Percentiles rank a stretch among this genome's conserved stretches.
phyloP scores from a whole-genome alignment of 495 filamentous ascomycete species.

The Penicillium paradoxum region DNA sequence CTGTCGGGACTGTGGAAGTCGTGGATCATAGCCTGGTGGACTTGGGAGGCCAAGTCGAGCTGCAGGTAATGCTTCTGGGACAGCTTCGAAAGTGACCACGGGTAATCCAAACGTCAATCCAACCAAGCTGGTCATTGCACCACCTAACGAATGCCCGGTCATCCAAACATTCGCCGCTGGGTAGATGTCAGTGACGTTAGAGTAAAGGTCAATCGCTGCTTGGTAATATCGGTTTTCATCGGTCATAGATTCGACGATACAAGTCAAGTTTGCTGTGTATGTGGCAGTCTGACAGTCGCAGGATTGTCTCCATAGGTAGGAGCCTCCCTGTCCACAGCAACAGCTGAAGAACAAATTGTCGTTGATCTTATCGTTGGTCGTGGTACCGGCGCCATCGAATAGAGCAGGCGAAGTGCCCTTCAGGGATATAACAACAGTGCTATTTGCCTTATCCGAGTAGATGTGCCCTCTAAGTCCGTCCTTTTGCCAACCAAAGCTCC shows the following conservation, averaged over 20 bases:
- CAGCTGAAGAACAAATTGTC: slow-evolving; percentile 98
- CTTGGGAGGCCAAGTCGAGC: slow-evolving; percentile 78
- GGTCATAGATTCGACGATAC: slow-evolving; percentile 66
- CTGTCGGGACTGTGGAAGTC: slow-evolving; percentile 61
- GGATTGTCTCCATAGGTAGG: slow-evolving; percentile 80
- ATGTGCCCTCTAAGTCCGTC: slow-evolving; percentile 92
- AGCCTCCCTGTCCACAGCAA: slow-evolving; percentile 90
- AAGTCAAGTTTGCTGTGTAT: slow-evolving; percentile 87
- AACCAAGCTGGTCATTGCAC: slow-evolving; percentile 76
- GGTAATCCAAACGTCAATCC: slow-evolving; percentile 88
- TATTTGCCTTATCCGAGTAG: slow-evolving; percentile 79
- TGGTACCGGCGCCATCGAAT: slow-evolving; percentile 92
- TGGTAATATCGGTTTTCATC: slow-evolving; percentile 88
- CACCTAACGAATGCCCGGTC: slow-evolving; percentile 84
- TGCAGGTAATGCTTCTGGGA: slow-evolving; percentile 83
- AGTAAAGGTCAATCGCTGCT: slow-evolving; percentile 79
- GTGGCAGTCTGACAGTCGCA: slow-evolving; percentile 83
- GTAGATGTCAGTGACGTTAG: slow-evolving; percentile 86
- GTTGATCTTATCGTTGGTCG: slow-evolving; percentile 94
- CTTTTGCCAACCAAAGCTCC: slow-evolving; percentile 81
- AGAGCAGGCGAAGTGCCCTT: slow-evolving; percentile 89
- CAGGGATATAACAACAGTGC: slow-evolving; percentile 82
- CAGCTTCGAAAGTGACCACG: slow-evolving; percentile 82
- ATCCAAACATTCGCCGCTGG: slow-evolving; percentile 84
- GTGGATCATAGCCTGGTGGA: slow-evolving; percentile 70